Conservation (phyloP, 2,329 filamentous ascomycete genomes). For the Mycocentrospora acerina region DNA sequence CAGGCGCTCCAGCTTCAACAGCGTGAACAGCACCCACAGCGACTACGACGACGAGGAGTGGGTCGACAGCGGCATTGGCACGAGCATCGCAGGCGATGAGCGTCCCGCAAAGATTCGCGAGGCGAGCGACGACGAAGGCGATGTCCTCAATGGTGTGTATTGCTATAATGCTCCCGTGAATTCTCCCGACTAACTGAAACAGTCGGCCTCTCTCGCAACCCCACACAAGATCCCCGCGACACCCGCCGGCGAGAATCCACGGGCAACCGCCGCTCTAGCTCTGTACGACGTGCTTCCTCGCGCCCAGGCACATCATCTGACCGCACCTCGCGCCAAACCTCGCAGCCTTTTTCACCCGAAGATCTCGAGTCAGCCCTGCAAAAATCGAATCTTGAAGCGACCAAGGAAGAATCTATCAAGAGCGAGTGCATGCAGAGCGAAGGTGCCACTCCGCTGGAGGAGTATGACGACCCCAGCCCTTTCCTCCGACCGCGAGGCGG, state of each 20-base stretch:
- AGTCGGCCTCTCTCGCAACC: constrained; percentile 40
- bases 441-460: constrained; percentile 16
- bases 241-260: constrained; percentile 24
- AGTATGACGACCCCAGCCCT: constrained; percentile 21
- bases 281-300: constrained; percentile 18
- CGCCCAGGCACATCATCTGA: constrained; percentile 30
- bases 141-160: constrained; percentile 49
- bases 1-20: constrained; percentile 39
- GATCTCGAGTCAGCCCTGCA: constrained; percentile 49
- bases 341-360: constrained; percentile 46
- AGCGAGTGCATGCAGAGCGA: constrained; percentile 33
- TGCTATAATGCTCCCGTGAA: background rate
- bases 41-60: constrained; percentile 44
- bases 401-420: constrained; percentile 24
- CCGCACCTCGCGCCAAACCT: constrained; percentile 17
- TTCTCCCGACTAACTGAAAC: constrained; percentile 17
- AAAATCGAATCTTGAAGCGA: constrained; percentile 40
- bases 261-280: constrained; percentile 32
- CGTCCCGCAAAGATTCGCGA: constrained; percentile 41
- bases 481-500: constrained; percentile 26
- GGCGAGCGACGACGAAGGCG: constrained; percentile 48
- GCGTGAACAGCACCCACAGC: constrained; percentile 25
- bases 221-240: constrained; percentile 35
- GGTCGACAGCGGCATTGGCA: constrained; percentile 39
- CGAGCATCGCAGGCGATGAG: constrained; percentile 34